Conservation (phyloP, 805 yeast species). For the Kluyveromyces wickerhamii region DNA sequence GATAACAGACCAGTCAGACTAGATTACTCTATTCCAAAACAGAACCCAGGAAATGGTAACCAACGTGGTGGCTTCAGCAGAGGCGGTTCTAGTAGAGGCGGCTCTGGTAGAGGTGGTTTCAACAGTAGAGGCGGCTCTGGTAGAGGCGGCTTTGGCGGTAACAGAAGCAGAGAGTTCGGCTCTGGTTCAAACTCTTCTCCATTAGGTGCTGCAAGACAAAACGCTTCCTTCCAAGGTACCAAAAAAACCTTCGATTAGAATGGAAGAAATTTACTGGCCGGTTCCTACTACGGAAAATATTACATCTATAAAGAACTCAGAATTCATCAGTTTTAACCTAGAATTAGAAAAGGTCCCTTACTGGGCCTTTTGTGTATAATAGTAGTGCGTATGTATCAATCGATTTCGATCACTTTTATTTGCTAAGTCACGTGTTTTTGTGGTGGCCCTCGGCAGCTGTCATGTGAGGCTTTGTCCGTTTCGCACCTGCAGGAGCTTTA, state of each 20-base stretch:
- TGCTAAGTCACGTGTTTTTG: too few species aligned
- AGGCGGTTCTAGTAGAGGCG: slow-evolving; percentile 38
- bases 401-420: too few species aligned
- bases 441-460: too few species aligned
- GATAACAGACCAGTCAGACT: slow-evolving; percentile 92
- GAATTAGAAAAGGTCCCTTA: too few species aligned
- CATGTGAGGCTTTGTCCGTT: too few species aligned
- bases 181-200: slow-evolving; percentile 64
- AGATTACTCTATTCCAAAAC: slow-evolving; percentile 91
- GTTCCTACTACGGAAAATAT: background rate
- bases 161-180: slow-evolving; percentile 31
- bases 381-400: too few species aligned
- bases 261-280: slow-evolving; percentile 2
- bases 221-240: slow-evolving; percentile 71
- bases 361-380: too few species aligned
- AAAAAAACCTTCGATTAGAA: slow-evolving; percentile 72
- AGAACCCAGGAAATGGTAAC: slow-evolving; percentile 37
- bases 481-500: too few species aligned
- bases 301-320: too few species aligned
- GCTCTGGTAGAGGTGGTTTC: slow-evolving; percentile 35
- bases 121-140: slow-evolving; percentile 23
- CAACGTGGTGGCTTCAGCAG: slow-evolving; percentile 35
- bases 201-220: slow-evolving; percentile 33
- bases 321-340: too few species aligned
- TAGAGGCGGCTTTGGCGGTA: slow-evolving; percentile 24